Evolutionary conservation across 495 filamentous ascomycete genomes (phyloP).

Genomic region (Xylaria cubensis): DNA sequence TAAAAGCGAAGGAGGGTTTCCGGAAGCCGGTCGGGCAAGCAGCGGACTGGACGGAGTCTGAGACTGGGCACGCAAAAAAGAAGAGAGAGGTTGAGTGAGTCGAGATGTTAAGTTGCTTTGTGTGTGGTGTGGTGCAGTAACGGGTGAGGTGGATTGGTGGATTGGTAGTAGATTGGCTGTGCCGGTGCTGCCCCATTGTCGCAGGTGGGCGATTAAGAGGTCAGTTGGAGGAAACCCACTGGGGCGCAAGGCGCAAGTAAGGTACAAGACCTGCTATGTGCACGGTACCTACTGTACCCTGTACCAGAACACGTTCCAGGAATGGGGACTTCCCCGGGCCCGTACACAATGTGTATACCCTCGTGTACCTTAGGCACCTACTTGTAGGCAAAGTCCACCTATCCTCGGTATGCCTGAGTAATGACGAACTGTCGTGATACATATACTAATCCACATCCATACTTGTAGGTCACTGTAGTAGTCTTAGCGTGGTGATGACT

Average conservation of each 20-base stretch:
- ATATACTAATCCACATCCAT: background rate
- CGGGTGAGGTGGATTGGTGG: conserved; percentile 9
- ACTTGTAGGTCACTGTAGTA: background rate
- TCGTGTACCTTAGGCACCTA: too few relatives aligned
- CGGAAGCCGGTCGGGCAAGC: background rate
- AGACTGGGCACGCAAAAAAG: conserved; percentile 4
- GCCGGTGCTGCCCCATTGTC: conserved; percentile 6
- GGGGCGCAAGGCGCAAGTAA: background rate
- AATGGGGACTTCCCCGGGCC: background rate
- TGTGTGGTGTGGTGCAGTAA: conserved; percentile 16
- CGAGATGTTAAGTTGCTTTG: conserved; percentile 17
- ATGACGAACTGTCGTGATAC: background rate
- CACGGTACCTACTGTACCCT: background rate
- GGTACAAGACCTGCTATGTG: too few relatives aligned
- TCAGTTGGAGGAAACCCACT: background rate
- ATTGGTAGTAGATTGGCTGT: background rate
- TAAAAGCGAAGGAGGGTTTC: background rate
- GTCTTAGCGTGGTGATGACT: background rate
- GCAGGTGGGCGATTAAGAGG: conserved; percentile 10
- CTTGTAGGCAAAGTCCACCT: background rate
- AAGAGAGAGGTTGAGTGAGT: conserved; percentile 12
- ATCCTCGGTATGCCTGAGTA: background rate
- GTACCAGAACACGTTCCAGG: conserved; percentile 17
- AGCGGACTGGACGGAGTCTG: conserved; percentile 8
- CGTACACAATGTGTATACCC: background rate